Evolutionary conservation across 2,329 filamentous ascomycete genomes (phyloP).

Genomic region (Sporothrix pallida): DNA sequence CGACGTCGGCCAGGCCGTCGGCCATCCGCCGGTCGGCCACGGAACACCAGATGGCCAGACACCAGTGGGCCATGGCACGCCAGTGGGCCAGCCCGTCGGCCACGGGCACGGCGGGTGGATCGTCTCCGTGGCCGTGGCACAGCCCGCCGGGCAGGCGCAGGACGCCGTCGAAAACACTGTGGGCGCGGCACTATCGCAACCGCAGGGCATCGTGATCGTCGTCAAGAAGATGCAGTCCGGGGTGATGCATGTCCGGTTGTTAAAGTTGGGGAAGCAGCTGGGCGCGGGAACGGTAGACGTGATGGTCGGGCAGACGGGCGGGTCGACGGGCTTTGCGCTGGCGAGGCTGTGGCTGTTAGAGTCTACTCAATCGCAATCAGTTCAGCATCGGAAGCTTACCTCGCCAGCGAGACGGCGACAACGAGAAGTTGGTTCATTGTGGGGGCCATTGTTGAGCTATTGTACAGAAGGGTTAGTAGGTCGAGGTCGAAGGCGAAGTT

Average conservation of each 20-base stretch:
- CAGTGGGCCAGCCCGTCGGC: neutral
- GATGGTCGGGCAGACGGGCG: slow-evolving; percentile 27
- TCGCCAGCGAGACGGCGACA: slow-evolving; percentile 12
- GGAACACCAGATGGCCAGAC: neutral
- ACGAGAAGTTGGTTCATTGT: slow-evolving; percentile 13
- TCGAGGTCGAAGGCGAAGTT: neutral
- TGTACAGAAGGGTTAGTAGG: neutral
- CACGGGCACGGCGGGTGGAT: slow-evolving; percentile 32
- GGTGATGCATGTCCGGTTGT: slow-evolving; percentile 6
- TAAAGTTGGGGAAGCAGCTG: slow-evolving; percentile 23
- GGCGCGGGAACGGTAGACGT: slow-evolving; percentile 9
- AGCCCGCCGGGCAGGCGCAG: slow-evolving; percentile 34
- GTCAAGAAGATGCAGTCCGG: slow-evolving; percentile 16
- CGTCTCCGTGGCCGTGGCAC: slow-evolving; percentile 30
- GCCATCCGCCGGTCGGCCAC: neutral
- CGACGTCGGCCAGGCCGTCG: neutral
- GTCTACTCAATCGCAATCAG: neutral
- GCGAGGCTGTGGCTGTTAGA: slow-evolving; percentile 8
- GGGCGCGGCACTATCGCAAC: slow-evolving; percentile 27
- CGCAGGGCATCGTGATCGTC: slow-evolving; percentile 30
- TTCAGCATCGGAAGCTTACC: neutral
- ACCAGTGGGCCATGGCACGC: neutral
- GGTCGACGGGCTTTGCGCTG: slow-evolving; percentile 16
- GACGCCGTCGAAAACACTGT: slow-evolving; percentile 25
- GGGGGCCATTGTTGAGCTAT: slow-evolving; percentile 1